A percentile compares a stretch with the other conserved stretches of the same genome.
These are phyloP conservation scores for Colletotrichum sansevieriae DNA, from an alignment of 2,329 filamentous ascomycete species.

Conservation along the genomic window DNA sequence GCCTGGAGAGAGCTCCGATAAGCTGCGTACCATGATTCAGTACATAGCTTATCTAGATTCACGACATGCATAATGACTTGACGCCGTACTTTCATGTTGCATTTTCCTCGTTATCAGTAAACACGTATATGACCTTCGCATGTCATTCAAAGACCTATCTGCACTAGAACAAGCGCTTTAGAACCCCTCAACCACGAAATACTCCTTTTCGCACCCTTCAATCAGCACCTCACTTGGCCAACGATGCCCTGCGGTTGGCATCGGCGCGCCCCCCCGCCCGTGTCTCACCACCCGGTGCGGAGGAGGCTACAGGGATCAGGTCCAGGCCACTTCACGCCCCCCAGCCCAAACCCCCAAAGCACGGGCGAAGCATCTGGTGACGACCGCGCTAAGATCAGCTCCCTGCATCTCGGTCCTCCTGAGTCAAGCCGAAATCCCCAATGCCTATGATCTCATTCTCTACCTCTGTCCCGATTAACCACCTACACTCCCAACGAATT, in stretches of 20 bases:
- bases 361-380: constrained; percentile 15
- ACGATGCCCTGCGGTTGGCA: constrained; percentile 23
- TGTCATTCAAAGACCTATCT: background rate
- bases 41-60: constrained; percentile 22
- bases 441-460: constrained; percentile 36
- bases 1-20: background rate
- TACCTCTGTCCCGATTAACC: constrained; percentile 1
- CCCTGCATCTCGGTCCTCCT: constrained; percentile 4
- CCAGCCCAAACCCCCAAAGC: constrained; percentile 4
- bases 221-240: background rate
- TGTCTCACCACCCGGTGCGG: constrained; percentile 21
- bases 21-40: constrained; percentile 19
- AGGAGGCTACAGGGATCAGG: constrained; percentile 17
- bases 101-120: background rate
- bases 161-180: background rate
- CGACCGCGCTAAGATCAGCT: constrained; percentile 9
- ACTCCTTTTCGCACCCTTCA: background rate
- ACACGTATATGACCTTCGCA: background rate
- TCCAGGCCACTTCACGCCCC: background rate
- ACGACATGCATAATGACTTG: constrained; percentile 25
- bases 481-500: background rate
- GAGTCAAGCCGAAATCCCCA: constrained; percentile 23
- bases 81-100: background rate
- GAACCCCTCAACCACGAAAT: background rate
- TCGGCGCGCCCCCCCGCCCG: constrained; percentile 22